These are phyloP conservation scores for Leccinellum albellum DNA, from an alignment of 768 basidiomycete species.

Conservation along the genomic window DNA sequence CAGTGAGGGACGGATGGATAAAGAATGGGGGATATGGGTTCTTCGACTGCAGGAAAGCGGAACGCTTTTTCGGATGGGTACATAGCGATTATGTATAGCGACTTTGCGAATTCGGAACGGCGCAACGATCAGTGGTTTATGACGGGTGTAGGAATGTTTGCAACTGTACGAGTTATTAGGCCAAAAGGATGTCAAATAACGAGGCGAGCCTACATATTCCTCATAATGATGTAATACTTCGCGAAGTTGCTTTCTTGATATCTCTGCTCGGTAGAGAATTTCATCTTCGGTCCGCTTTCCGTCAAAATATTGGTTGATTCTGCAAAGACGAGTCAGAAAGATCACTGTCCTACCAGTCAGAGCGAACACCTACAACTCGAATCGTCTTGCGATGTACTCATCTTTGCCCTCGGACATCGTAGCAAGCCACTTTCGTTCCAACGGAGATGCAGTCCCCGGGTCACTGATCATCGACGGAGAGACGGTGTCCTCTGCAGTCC, in stretches of 20 bases:
- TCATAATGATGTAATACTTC: constrained; percentile 83
- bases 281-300: constrained; percentile 91
- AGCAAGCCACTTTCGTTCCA: constrained; percentile 80
- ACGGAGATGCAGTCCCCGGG: constrained; percentile 74
- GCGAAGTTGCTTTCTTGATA: constrained; percentile 78
- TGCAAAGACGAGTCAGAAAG: constrained; percentile 29
- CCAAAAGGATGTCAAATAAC: background rate
- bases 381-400: constrained; percentile 60
- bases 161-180: constrained; percentile 27
- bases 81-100: background rate
- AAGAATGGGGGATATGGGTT: no score
- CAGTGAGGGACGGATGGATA: no score
- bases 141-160: constrained; percentile 46
- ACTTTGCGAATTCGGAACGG: background rate
- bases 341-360: background rate
- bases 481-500: constrained; percentile 45
- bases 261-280: constrained; percentile 84
- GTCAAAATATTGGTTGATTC: constrained; percentile 91
- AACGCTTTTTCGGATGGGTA: background rate
- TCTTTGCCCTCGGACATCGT: constrained; percentile 88
- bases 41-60: no score
- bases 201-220: constrained; percentile 64
- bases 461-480: constrained; percentile 71
- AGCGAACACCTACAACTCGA: constrained; percentile 61
- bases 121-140: constrained; percentile 4